Evolutionary conservation across 768 basidiomycete species (phyloP), one percentile per base, ranked within the genome.

Genomic region (Mycena amicta): DNA sequence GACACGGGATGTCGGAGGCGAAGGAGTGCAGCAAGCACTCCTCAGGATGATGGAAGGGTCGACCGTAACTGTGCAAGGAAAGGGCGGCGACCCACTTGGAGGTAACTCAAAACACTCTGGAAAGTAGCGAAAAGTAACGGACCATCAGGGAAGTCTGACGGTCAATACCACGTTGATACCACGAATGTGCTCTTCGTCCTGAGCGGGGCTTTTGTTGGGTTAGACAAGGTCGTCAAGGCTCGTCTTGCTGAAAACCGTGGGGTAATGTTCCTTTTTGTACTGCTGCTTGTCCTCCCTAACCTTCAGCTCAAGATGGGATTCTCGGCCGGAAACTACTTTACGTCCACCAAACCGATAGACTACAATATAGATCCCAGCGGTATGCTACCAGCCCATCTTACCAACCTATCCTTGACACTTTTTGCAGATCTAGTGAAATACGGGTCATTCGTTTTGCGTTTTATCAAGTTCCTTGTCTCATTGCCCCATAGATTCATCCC

Each of bases 1-100:
- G 3, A 84, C 88, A 4, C 82, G 90, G 64, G 95, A 98, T 70
- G 95, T 98, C 1, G 89, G 93, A 23, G 95, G 95, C 11, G 95
- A 97, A 79, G 95, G 95, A 30, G 95, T 98, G 4, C 95, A 98
- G 67, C 95, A 98, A 72, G 88, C 92, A 20, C 80, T 97, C 18
- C 75, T 97, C 4, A 83, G 95, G 53, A 92, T 98, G 86, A 89
- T 98, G 82, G 96, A 98, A 77, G 95, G 95, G 15, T 88, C 92
- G 0, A 75, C 88, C 5, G 82, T 96, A 37, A 87, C 86, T n/a
- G 80, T 96, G 1, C 90, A 91, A 65, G 85, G 88, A 0, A 93
- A 90, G 70, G 85, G 83, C 77, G 66, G 71, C 29, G 85, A 87
- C 23, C 46, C 56, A n/a, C 13, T 54, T 29, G 56, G 57, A 43